Evolutionary conservation across 371 early-diverging fungal genomes (phyloP), one percentile per base, ranked within the genome.

Genomic region (Zopfochytrium polystomum): DNA sequence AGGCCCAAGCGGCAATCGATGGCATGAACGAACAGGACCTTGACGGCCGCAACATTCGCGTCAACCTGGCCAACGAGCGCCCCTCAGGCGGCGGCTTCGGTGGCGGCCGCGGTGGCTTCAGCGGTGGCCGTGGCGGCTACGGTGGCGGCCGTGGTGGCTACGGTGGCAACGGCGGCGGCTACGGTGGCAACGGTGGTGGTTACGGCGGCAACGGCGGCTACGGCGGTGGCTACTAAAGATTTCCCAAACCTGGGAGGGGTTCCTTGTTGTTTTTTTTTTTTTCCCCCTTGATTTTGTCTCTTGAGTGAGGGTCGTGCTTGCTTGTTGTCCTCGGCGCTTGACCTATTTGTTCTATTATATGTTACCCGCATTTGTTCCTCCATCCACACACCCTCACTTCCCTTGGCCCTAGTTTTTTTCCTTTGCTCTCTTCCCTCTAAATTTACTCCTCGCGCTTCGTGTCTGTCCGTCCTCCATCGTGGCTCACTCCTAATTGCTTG

Each of bases 1-100:
- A 75, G 26, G 88, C 90, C 65, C 68, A 80, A 49, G 50, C 51
- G 18, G 89, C 90, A 58, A 78, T 87, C 57, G 44, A 74, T 27
- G 72, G 38, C 47, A 62, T 84, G 74, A 78, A 85, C 78, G 81
- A 80, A 45, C 66, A 65, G 56, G 79, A 82, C 30, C 70, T 88
- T 53, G 85, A 87, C 58, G 87, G 87, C 45, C 83, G 88, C 33
- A 64, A 55, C 47, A 76, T 88, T 74, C 82, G 84, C 63, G 86
- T 86, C 63, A 71, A 80, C 71, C 55, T 73, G 44, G 80, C 80
- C 57, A 70, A 68, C 65, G 71, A 65, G 52, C 67, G 67, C 58
- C 75, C 75, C 50, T 52, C 68, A 35, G 70, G 71, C 52, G 67
- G 69, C 52, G 60, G 53, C 52, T 61, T 35, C 55, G 65, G 70